phyloP scores from a whole-genome alignment of 2,329 filamentous ascomycete species.

The Penicillium psychrosexuale region DNA sequence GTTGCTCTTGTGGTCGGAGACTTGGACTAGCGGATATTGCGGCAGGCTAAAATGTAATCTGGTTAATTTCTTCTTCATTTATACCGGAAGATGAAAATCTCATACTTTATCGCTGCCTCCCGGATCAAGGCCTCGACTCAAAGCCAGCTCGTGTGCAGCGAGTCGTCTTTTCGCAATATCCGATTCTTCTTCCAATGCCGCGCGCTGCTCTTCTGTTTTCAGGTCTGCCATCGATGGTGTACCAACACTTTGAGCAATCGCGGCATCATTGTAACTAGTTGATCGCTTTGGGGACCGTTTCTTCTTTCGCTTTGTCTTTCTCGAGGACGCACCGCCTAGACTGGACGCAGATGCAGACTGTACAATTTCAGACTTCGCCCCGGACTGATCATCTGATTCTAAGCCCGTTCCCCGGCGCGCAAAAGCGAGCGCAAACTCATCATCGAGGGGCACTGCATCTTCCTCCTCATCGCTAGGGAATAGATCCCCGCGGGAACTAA shows the following conservation, averaged over 20 bases:
- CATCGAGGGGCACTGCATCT: slow-evolving; percentile 87
- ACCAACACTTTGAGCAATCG: slow-evolving; percentile 31
- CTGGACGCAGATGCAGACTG: slow-evolving; percentile 47
- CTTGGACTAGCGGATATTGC: slow-evolving; percentile 2
- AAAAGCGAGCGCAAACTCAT: slow-evolving; percentile 84
- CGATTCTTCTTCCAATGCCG: slow-evolving; percentile 55
- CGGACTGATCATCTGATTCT: slow-evolving; percentile 66
- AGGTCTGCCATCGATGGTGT: slow-evolving; percentile 54
- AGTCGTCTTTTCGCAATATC: slow-evolving; percentile 53
- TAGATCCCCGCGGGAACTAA: slow-evolving; percentile 81
- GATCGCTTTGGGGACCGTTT: slow-evolving; percentile 28
- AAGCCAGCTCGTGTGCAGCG: slow-evolving; percentile 55
- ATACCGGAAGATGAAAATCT: not conserved
- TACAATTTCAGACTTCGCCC: slow-evolving; percentile 53
- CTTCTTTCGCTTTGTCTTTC: slow-evolving; percentile 41
- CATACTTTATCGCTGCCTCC: slow-evolving; percentile 30
- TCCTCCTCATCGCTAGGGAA: slow-evolving; percentile 92
- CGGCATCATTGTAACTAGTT: slow-evolving; percentile 23
- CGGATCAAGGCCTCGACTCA: slow-evolving; percentile 50
- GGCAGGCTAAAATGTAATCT: slow-evolving; percentile 5
- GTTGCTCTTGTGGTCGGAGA: slow-evolving; percentile 9
- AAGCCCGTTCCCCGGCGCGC: slow-evolving; percentile 63
- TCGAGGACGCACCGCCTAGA: slow-evolving; percentile 44
- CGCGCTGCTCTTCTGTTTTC: slow-evolving; percentile 56
- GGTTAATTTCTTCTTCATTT: slow-evolving; percentile 1